Conservation (phyloP, 2,329 filamentous ascomycete genomes). For the Beauveria asiatica region DNA sequence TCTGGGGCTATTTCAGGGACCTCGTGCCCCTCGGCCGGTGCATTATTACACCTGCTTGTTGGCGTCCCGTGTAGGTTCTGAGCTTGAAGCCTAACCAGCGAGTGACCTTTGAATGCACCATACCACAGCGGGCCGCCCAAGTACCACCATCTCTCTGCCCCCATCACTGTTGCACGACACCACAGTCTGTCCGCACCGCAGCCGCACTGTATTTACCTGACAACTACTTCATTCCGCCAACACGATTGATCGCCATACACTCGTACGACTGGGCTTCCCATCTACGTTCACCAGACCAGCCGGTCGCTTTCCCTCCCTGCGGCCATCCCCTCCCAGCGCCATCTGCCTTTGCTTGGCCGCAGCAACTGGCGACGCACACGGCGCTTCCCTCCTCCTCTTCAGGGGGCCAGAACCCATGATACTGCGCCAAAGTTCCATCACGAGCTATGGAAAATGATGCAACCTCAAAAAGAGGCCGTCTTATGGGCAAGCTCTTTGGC, state of each 20-base stretch:
- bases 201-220: background rate
- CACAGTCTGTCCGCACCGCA: background rate
- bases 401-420: constrained; percentile 22
- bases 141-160: background rate
- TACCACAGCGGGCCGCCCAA: background rate
- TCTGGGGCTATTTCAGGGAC: background rate
- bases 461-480: constrained; percentile 39
- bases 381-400: constrained; percentile 10
- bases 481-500: constrained; percentile 57
- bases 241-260: background rate
- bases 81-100: background rate
- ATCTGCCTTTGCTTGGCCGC: constrained; percentile 14
- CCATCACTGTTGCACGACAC: background rate
- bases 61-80: background rate
- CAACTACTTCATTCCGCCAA: background rate
- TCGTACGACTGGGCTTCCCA: background rate
- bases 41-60: background rate
- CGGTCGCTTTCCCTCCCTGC: background rate
- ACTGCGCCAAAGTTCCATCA: constrained; percentile 14
- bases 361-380: constrained; percentile 15
- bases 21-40: background rate
- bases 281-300: background rate
- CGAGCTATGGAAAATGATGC: constrained; percentile 38
- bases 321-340: background rate
- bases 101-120: background rate